Evolutionary conservation across 768 basidiomycete species (phyloP).

Genomic region (Lepiota brunneoincarnata): DNA sequence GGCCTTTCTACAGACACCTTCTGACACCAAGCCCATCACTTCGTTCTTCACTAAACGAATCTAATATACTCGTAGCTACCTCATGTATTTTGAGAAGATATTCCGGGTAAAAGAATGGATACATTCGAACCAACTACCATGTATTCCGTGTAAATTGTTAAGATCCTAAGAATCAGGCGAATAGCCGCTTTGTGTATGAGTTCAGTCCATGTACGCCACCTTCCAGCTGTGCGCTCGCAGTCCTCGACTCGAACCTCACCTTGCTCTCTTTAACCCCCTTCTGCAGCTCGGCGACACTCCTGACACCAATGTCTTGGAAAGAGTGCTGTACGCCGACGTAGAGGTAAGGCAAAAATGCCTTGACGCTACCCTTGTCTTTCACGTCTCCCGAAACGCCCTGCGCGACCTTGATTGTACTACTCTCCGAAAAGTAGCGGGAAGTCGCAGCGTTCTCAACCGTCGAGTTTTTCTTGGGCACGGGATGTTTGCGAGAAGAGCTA

Average conservation of each 20-base stretch:
- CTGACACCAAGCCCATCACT: constrained; percentile 8
- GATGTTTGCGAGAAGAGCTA: constrained; percentile 39
- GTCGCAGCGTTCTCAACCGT: constrained; percentile 91
- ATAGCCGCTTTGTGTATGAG: constrained; percentile 48
- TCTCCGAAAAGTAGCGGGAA: constrained; percentile 92
- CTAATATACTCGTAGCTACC: not conserved
- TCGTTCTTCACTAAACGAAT: constrained; percentile 5
- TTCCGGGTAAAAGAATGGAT: constrained; percentile 1
- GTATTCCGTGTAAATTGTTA: constrained; percentile 1
- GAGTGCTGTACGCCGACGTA: constrained; percentile 87
- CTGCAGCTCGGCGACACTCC: constrained; percentile 62
- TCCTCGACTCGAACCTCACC: constrained; percentile 90
- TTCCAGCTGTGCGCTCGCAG: constrained; percentile 93
- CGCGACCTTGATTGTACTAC: constrained; percentile 91
- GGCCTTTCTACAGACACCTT: not conserved
- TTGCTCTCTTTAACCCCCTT: constrained; percentile 59
- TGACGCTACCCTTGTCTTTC: constrained; percentile 94
- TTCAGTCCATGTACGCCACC: constrained; percentile 95
- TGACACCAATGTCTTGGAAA: constrained; percentile 88
- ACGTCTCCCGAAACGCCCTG: constrained; percentile 97
- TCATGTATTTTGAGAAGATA: not conserved
- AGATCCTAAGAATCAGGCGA: not conserved
- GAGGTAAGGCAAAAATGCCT: constrained; percentile 87
- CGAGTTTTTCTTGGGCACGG: constrained; percentile 41
- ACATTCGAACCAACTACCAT: not conserved